A percentile compares a stretch with the other conserved stretches of the same genome.
Evolutionary conservation across 257 asterid genomes (phyloP).

Genomic region (Haberlea rhodopensis): DNA sequence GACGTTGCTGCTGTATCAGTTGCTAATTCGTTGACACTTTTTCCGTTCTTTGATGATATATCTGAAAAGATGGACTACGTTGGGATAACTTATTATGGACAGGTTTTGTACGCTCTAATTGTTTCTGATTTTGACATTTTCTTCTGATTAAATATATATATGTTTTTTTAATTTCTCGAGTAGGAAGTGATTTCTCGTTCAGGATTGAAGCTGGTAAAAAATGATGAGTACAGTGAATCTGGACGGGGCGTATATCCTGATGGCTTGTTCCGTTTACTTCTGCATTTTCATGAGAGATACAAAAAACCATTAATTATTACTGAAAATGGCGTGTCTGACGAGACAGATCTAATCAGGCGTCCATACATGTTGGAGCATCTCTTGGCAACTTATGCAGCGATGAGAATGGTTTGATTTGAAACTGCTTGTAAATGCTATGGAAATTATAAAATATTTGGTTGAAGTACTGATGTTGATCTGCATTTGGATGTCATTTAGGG

Average conservation of each 20-base stretch:
- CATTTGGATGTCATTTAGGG: slow-evolving; percentile 48
- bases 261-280: slow-evolving; percentile 75
- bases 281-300: slow-evolving; percentile 83
- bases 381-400: slow-evolving; percentile 80
- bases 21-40: slow-evolving; percentile 62
- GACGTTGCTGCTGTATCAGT: slow-evolving; percentile 77
- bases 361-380: slow-evolving; percentile 92
- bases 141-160: slow-evolving; percentile 15
- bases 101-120: slow-evolving; percentile 41
- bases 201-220: slow-evolving; percentile 80
- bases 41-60: slow-evolving; percentile 68
- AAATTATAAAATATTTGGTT: neutral
- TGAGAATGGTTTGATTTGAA: slow-evolving; percentile 53
- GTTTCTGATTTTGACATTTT: neutral
- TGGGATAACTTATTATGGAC: slow-evolving; percentile 95
- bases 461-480: slow-evolving; percentile 13
- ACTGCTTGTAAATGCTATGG: slow-evolving; percentile 1
- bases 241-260: slow-evolving; percentile 99
- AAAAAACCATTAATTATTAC: slow-evolving; percentile 75
- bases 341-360: slow-evolving; percentile 77
- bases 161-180: slow-evolving; percentile 29
- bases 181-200: slow-evolving; percentile 88
- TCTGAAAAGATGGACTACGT: slow-evolving; percentile 80
- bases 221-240: slow-evolving; percentile 93
- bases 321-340: slow-evolving; percentile 88